phyloP scores from a whole-genome alignment of 176 grass and related monocot species.

The Carex littledalei region DNA sequence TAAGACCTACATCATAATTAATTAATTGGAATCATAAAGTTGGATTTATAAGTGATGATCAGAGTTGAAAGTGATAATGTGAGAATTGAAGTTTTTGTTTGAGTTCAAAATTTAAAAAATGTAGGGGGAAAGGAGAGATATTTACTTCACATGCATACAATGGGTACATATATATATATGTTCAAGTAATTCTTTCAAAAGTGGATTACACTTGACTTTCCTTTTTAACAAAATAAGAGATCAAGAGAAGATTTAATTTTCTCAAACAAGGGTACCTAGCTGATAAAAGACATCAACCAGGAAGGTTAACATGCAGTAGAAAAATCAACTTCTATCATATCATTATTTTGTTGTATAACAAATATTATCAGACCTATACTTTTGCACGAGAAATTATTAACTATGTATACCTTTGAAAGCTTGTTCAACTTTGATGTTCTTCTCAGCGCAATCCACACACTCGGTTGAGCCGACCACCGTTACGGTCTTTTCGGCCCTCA shows the following conservation, averaged over 20 bases:
- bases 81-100: neutral
- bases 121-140: neutral
- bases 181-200: neutral
- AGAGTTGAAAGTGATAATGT: neutral
- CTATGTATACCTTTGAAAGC: slow-evolving; percentile 10
- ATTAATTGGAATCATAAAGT: neutral
- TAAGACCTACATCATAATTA: neutral
- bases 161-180: neutral
- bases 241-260: neutral
- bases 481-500: neutral
- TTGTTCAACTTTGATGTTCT: slow-evolving; percentile 9
- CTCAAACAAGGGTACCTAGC: neutral
- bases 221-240: neutral
- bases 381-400: neutral
- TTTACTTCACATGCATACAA: neutral
- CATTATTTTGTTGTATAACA: neutral
- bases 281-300: neutral
- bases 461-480: slow-evolving; percentile 14
- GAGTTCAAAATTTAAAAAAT: neutral
- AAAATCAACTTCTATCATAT: neutral
- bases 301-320: neutral
- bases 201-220: neutral
- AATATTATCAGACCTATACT: neutral
- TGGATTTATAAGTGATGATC: too few species aligned
- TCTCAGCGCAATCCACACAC: slow-evolving; percentile 11